Conservation (phyloP, 441 rosid genomes). For the Euphorbia schlechtendalii region DNA sequence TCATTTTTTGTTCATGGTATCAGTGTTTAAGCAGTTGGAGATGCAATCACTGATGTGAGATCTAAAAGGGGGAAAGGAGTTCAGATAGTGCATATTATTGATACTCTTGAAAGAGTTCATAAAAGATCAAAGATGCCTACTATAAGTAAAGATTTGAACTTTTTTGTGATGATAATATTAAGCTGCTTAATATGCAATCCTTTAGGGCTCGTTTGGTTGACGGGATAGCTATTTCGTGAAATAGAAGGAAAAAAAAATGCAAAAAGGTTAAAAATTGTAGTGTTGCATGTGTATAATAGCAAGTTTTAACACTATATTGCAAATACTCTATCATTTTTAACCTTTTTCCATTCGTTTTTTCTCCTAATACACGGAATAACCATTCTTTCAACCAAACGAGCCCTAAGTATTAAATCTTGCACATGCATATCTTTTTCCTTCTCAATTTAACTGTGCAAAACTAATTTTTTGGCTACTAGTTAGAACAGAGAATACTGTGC, state of each 20-base stretch:
- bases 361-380: no score
- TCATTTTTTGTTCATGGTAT: constrained; percentile 52
- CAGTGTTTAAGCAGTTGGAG: constrained; percentile 24
- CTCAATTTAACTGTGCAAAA: no score
- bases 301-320: no score
- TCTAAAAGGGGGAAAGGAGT: constrained; percentile 36
- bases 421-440: constrained; percentile 5
- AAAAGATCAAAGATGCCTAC: constrained; percentile 84
- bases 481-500: neutral
- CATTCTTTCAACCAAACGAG: no score
- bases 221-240: no score
- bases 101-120: constrained; percentile 72
- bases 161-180: constrained; percentile 1
- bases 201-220: no score
- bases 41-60: constrained; percentile 20
- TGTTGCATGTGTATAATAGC: no score
- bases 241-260: no score
- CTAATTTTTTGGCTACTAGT: neutral
- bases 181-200: neutral
- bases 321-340: no score
- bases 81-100: constrained; percentile 68
- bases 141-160: constrained; percentile 38
- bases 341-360: no score
- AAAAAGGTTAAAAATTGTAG: no score
- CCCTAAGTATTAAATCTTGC: constrained; percentile 7